Percentiles rank a stretch among this genome's conserved stretches.
phyloP scores from a whole-genome alignment of 805 yeast species.

The Metschnikowia similis region DNA sequence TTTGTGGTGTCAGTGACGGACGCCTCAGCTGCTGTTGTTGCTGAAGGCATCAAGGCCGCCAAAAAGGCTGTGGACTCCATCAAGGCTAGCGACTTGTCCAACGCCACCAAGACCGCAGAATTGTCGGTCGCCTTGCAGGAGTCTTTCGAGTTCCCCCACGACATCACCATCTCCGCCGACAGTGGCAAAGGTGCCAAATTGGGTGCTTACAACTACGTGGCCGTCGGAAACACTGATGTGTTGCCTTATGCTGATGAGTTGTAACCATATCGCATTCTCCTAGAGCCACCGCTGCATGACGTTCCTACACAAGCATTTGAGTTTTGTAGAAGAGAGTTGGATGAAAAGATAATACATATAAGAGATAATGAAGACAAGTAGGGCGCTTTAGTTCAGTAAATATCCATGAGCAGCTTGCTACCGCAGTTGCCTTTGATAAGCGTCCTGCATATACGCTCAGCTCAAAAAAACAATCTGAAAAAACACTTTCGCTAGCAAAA shows the following conservation, averaged over 20 bases:
- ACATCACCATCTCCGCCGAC: constrained; percentile 30
- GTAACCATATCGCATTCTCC: constrained; percentile 32
- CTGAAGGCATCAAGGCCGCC: constrained; percentile 58
- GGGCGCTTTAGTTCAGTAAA: background rate
- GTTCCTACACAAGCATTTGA: constrained; percentile 8
- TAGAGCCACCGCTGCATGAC: constrained; percentile 8
- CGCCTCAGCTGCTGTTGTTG: constrained; percentile 52
- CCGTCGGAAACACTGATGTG: constrained; percentile 80
- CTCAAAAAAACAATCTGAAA: constrained; percentile 4
- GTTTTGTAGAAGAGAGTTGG: background rate
- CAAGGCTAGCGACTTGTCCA: constrained; percentile 50
- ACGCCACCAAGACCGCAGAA: constrained; percentile 43
- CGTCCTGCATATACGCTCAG: background rate
- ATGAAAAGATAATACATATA: background rate
- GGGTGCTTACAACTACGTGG: constrained; percentile 69
- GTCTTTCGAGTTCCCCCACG: constrained; percentile 28
- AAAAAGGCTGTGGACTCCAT: constrained; percentile 38
- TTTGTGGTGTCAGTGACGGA: constrained; percentile 68
- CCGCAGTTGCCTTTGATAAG: no score
- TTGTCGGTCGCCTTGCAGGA: constrained; percentile 42
- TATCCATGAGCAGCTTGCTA: no score
- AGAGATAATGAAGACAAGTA: background rate
- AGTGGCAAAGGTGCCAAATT: constrained; percentile 39
- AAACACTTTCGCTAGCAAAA: constrained; percentile 11
- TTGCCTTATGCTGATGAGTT: constrained; percentile 90